Evolutionary conservation across 768 basidiomycete species (phyloP).

Genomic region (Leccinum disarticulatum): DNA sequence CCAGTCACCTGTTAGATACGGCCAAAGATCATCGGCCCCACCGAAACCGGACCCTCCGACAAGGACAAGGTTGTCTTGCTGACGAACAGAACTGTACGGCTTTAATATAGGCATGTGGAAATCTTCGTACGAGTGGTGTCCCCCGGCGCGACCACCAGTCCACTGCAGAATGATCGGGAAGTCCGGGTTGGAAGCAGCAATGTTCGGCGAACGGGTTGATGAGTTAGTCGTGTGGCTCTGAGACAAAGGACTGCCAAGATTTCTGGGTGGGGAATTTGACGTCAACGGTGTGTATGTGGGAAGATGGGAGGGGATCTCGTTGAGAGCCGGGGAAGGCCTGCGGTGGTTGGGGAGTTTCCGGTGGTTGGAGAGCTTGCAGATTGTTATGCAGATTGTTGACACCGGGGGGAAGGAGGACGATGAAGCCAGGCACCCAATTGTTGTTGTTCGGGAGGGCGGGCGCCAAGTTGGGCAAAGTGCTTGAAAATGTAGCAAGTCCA

Average conservation of each 20-base stretch:
- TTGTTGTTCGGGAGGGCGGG: slow-evolving; percentile 6
- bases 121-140: slow-evolving; percentile 98
- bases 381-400: slow-evolving; percentile 9
- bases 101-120: slow-evolving; percentile 94
- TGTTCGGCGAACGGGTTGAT: slow-evolving; percentile 63
- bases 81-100: slow-evolving; percentile 89
- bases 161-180: slow-evolving; percentile 98
- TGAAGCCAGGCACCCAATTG: slow-evolving; percentile 18
- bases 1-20: slow-evolving; percentile 97
- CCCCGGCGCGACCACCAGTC: slow-evolving; percentile 98
- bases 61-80: slow-evolving; percentile 83
- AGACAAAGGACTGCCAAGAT: slow-evolving; percentile 28
- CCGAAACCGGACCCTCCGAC: slow-evolving; percentile 97
- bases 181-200: slow-evolving; percentile 89
- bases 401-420: slow-evolving; percentile 9
- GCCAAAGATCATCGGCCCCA: slow-evolving; percentile 92
- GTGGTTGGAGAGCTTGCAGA: slow-evolving; percentile 13
- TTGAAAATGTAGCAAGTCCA: slow-evolving; percentile 41
- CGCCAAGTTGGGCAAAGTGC: slow-evolving; percentile 18
- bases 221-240: slow-evolving; percentile 29
- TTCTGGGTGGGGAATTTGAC: slow-evolving; percentile 32
- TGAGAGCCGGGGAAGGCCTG: slow-evolving; percentile 10
- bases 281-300: slow-evolving; percentile 31
- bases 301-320: slow-evolving; percentile 16
- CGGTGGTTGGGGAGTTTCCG: neutral